phyloP scores from a whole-genome alignment of 768 basidiomycete species.

The Panus rudis region DNA sequence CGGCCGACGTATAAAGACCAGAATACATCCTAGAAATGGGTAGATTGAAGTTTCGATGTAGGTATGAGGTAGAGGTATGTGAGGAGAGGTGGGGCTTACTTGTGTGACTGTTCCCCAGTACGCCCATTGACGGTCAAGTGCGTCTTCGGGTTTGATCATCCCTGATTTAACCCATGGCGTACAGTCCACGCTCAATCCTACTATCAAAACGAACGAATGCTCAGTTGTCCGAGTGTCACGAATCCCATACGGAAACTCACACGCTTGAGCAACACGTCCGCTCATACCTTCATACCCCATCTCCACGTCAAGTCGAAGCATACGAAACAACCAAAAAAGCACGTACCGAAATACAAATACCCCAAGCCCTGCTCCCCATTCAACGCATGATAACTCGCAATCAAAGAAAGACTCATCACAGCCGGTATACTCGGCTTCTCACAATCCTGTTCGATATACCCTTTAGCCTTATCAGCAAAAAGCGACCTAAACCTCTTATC shows the following conservation, averaged over 20 bases:
- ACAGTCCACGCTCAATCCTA: slow-evolving; percentile 52
- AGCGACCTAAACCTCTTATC: slow-evolving; percentile 20
- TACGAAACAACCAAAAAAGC: neutral
- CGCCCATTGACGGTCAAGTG: slow-evolving; percentile 53
- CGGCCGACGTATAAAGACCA: slow-evolving; percentile 65
- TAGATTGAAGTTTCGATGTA: neutral
- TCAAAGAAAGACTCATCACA: slow-evolving; percentile 32
- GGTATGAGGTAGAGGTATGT: neutral
- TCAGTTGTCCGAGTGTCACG: too few species aligned
- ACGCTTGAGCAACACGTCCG: slow-evolving; percentile 50
- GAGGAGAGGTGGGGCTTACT: slow-evolving; percentile 21
- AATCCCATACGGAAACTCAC: slow-evolving; percentile 31
- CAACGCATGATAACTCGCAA: slow-evolving; percentile 33
- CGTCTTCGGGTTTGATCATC: slow-evolving; percentile 43
- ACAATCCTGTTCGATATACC: slow-evolving; percentile 32
- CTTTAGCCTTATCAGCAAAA: slow-evolving; percentile 33
- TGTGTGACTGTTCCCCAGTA: slow-evolving; percentile 55
- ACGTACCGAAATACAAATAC: slow-evolving; percentile 35
- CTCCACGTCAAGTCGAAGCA: neutral
- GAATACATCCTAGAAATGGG: slow-evolving; percentile 41
- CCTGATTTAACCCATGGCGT: slow-evolving; percentile 49
- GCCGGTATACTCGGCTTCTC: slow-evolving; percentile 34
- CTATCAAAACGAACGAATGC: slow-evolving; percentile 22
- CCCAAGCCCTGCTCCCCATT: slow-evolving; percentile 35
- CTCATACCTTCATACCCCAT: slow-evolving; percentile 39